These are phyloP conservation scores for Fragilariopsis cylindrus DNA, from an alignment of 108 stramenopile species.

Conservation along the genomic window DNA sequence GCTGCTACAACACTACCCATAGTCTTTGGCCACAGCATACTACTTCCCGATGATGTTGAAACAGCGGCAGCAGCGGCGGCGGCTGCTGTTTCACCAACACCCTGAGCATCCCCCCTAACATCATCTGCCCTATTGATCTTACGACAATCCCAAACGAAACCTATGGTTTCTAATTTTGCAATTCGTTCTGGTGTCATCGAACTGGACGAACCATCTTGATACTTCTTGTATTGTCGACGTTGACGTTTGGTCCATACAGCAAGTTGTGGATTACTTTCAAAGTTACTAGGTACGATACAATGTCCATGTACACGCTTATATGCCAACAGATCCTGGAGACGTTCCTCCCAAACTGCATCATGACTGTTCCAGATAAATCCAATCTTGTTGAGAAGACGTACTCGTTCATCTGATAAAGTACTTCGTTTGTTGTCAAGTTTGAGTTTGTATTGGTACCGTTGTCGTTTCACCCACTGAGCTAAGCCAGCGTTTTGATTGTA, in stretches of 20 bases:
- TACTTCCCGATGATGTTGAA: too few species aligned
- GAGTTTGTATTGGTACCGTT: conserved; percentile 57
- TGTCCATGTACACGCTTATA: conserved; percentile 38
- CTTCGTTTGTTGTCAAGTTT: conserved; percentile 43
- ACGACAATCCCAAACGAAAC: conserved; percentile 58
- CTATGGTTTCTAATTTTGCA: conserved; percentile 33
- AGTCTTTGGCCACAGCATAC: too few species aligned
- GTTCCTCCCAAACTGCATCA: conserved; percentile 42
- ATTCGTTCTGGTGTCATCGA: conserved; percentile 53
- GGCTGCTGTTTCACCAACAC: too few species aligned
- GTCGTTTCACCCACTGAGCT: conserved; percentile 56
- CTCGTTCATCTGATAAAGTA: conserved; percentile 48
- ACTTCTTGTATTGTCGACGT: conserved; percentile 51
- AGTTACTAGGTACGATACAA: conserved; percentile 43
- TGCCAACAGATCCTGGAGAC: conserved; percentile 24
- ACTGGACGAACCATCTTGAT: conserved; percentile 36
- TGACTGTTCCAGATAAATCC: conserved; percentile 59
- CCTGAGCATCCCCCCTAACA: too few species aligned
- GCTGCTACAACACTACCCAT: too few species aligned
- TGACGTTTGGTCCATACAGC: conserved; percentile 62
- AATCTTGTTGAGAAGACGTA: conserved; percentile 41
- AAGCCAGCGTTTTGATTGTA: conserved; percentile 24
- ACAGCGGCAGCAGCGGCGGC: too few species aligned
- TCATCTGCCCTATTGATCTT: conserved; percentile 13
- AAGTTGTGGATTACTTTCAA: conserved; percentile 40